phyloP scores from a whole-genome alignment of 2,329 filamentous ascomycete genomes.

The Teratosphaeria epicoccoides region DNA sequence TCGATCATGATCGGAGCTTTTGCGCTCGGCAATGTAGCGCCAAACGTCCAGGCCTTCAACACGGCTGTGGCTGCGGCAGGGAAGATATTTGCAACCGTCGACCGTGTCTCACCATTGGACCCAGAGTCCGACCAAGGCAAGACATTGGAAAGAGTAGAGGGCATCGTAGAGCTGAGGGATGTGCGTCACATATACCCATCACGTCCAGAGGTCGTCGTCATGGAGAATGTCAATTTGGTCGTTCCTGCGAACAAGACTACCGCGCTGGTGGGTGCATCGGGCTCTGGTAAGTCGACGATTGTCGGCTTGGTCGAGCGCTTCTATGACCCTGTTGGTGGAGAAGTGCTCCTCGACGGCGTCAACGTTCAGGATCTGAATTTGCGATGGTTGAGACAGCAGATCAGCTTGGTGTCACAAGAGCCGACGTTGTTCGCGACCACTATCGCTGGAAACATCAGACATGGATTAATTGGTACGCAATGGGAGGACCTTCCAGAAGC shows the following conservation, averaged over 20 bases:
- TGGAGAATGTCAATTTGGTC: constrained; percentile 67
- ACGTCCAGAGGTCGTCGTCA: constrained; percentile 77
- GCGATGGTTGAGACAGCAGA: constrained; percentile 82
- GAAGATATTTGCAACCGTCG: constrained; percentile 92
- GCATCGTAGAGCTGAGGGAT: constrained; percentile 67
- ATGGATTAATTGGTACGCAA: constrained; percentile 77
- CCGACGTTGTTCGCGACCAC: constrained; percentile 82
- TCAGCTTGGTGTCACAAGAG: constrained; percentile 87
- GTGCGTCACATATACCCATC: constrained; percentile 94
- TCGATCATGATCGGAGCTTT: constrained; percentile 89
- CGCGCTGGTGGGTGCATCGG: constrained; percentile 85
- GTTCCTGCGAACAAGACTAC: constrained; percentile 88
- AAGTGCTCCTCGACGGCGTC: constrained; percentile 69
- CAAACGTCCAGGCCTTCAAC: constrained; percentile 77
- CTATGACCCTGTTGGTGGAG: constrained; percentile 76
- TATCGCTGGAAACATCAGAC: constrained; percentile 81
- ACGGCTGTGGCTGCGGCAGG: constrained; percentile 71
- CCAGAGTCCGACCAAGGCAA: constrained; percentile 60
- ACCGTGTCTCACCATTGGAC: constrained; percentile 75
- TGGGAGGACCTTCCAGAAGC: constrained; percentile 60
- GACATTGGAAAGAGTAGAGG: constrained; percentile 61
- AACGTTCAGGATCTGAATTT: constrained; percentile 76
- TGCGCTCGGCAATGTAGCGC: constrained; percentile 75
- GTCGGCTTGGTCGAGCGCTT: constrained; percentile 89
- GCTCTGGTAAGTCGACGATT: constrained; percentile 89